Conservation (phyloP, 345 rosid genomes). For the Boechera stricta region DNA sequence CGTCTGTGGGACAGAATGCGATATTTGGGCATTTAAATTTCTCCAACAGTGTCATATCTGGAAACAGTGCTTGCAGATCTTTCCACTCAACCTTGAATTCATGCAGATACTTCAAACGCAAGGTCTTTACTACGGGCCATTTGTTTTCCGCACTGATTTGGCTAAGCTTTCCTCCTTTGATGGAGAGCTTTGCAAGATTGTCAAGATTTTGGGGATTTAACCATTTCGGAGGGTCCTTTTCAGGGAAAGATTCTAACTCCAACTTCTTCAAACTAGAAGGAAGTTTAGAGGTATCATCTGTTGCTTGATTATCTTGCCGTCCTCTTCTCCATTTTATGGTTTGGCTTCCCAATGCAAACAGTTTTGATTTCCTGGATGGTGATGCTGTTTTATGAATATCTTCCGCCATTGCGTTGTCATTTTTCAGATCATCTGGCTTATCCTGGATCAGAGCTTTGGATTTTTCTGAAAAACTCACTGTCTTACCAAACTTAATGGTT, state of each 20-base stretch:
- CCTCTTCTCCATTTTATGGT: not conserved
- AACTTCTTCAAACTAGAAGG: constrained; percentile 44
- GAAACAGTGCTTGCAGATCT: constrained; percentile 42
- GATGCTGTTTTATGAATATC: constrained; percentile 13
- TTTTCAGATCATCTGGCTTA: constrained; percentile 18
- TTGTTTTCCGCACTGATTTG: constrained; percentile 15
- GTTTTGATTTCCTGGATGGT: not conserved
- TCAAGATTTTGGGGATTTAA: constrained; percentile 37
- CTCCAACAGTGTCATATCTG: constrained; percentile 45
- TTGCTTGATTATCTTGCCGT: not conserved
- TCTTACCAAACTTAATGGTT: constrained; percentile 8
- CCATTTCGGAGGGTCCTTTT: constrained; percentile 39
- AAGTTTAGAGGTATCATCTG: constrained; percentile 14
- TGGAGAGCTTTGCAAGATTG: constrained; percentile 43
- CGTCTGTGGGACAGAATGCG: constrained; percentile 50
- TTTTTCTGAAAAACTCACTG: too few relatives aligned
- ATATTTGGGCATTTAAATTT: constrained; percentile 48
- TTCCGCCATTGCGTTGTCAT: not conserved
- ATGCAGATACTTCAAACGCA: constrained; percentile 56
- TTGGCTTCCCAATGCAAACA: too few relatives aligned
- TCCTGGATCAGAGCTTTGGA: not conserved
- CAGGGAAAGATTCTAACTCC: constrained; percentile 49
- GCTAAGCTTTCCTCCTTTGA: constrained; percentile 49
- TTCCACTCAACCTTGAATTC: constrained; percentile 47
- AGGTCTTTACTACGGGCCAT: constrained; percentile 39